Percentiles rank a stretch among this genome's conserved stretches.
Evolutionary conservation across 306 rosid species (phyloP).

Genomic region (Quercus dentata): DNA sequence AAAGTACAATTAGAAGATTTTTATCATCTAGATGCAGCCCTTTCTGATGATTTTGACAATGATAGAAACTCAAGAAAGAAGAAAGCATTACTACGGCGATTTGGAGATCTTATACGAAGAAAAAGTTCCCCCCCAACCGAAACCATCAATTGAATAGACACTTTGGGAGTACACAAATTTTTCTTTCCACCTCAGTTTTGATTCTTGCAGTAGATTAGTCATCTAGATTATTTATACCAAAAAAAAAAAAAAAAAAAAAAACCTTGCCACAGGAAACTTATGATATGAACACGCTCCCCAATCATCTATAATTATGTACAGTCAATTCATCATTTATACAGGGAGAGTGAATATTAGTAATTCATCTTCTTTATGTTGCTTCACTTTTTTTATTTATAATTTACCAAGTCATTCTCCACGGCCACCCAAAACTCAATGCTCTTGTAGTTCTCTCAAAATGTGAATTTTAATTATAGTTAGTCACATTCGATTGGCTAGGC

Average conservation of each 20-base stretch:
- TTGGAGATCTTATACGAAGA: slow-evolving; percentile 79
- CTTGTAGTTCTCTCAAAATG: neutral
- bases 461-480: no score
- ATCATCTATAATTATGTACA: neutral
- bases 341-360: neutral
- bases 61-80: slow-evolving; percentile 65
- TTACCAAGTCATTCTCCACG: neutral
- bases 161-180: slow-evolving; percentile 6
- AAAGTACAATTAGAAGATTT: slow-evolving; percentile 36
- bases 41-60: slow-evolving; percentile 41
- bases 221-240: neutral
- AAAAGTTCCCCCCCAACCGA: slow-evolving; percentile 33
- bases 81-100: slow-evolving; percentile 68
- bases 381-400: neutral
- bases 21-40: slow-evolving; percentile 43
- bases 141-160: slow-evolving; percentile 33
- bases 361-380: neutral
- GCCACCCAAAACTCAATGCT: neutral
- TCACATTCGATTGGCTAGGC: neutral
- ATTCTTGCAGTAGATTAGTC: neutral
- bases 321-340: neutral
- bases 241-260: neutral
- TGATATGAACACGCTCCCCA: neutral
- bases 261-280: neutral
- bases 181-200: neutral